Percentiles rank a stretch among this genome's conserved stretches.
phyloP scores from a whole-genome alignment of 164 flowering plant species.

The Aristolochia fimbriata region DNA sequence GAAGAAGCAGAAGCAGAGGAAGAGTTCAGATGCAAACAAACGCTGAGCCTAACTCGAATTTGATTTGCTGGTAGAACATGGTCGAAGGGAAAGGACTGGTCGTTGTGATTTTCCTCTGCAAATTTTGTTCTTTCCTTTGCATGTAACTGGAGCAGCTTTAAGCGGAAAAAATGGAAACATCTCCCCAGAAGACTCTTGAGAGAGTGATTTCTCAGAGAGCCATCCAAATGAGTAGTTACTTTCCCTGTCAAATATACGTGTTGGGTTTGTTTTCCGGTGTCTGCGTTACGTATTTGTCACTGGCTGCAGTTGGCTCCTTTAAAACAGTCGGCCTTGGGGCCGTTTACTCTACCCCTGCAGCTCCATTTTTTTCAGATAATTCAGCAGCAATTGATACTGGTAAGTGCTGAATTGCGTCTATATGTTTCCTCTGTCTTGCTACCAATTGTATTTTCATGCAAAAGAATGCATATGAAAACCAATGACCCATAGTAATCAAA shows the following conservation, averaged over 20 bases:
- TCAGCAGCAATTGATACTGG: conserved; percentile 28
- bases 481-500: background rate
- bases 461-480: background rate
- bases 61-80: too few species aligned
- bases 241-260: conserved; percentile 80
- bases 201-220: conserved; percentile 77
- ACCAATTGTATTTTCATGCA: background rate
- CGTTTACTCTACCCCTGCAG: conserved; percentile 23
- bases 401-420: conserved; percentile 18
- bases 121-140: too few species aligned
- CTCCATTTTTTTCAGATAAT: conserved; percentile 22
- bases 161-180: conserved; percentile 20
- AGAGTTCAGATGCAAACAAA: too few species aligned
- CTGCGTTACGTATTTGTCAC: conserved; percentile 60
- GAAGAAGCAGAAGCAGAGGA: too few species aligned
- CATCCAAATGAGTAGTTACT: conserved; percentile 70
- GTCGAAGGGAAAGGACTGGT: too few species aligned
- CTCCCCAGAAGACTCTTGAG: conserved; percentile 47
- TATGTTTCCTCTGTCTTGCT: background rate
- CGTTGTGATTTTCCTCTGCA: too few species aligned
- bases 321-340: conserved; percentile 29
- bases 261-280: conserved; percentile 80
- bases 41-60: too few species aligned
- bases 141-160: too few species aligned
- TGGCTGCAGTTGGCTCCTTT: conserved; percentile 53